A percentile compares a stretch with the other conserved stretches of the same genome.
These are phyloP conservation scores for Colletotrichum chrysophilum DNA, from an alignment of 2,329 filamentous ascomycete genomes.

Conservation along the genomic window DNA sequence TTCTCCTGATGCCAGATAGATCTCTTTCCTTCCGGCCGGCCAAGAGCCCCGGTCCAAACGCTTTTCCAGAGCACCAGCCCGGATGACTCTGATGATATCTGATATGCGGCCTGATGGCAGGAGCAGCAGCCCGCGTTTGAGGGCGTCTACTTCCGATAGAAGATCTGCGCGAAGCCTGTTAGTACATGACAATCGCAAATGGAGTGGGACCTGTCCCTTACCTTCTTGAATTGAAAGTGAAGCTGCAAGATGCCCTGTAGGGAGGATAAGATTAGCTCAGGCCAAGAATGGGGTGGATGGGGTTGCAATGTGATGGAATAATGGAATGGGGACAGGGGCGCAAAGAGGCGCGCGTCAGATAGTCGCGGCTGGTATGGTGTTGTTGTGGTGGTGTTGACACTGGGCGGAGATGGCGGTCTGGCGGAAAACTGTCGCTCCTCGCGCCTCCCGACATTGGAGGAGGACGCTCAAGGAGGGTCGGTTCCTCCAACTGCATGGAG, in stretches of 20 bases:
- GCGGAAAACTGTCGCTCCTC: not conserved
- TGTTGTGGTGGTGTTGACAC: not conserved
- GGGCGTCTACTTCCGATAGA: slow-evolving; percentile 56
- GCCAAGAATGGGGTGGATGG: slow-evolving; percentile 23
- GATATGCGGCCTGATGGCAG: not conserved
- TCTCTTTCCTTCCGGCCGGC: not conserved
- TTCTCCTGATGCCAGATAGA: not conserved
- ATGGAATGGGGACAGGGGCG: not conserved
- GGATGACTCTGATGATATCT: slow-evolving; percentile 1
- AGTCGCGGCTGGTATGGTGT: slow-evolving; percentile 6
- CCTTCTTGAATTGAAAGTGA: slow-evolving; percentile 99
- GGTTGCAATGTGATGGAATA: slow-evolving; percentile 14
- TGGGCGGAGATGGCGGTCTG: not conserved
- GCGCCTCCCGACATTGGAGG: slow-evolving; percentile 1
- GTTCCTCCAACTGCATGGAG: not conserved
- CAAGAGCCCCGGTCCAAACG: not conserved
- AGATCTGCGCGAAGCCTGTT: slow-evolving; percentile 47
- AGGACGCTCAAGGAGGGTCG: not conserved
- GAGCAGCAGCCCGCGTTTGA: not conserved
- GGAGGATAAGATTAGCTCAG: slow-evolving; percentile 30
- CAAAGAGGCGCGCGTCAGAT: slow-evolving; percentile 14
- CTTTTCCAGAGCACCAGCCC: not conserved
- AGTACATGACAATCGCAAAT: slow-evolving; percentile 9
- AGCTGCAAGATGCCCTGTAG: slow-evolving; percentile 88
- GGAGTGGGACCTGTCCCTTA: slow-evolving; percentile 41